phyloP scores from a whole-genome alignment of 2,329 filamentous ascomycete species.

The Fusarium liriodendri region DNA sequence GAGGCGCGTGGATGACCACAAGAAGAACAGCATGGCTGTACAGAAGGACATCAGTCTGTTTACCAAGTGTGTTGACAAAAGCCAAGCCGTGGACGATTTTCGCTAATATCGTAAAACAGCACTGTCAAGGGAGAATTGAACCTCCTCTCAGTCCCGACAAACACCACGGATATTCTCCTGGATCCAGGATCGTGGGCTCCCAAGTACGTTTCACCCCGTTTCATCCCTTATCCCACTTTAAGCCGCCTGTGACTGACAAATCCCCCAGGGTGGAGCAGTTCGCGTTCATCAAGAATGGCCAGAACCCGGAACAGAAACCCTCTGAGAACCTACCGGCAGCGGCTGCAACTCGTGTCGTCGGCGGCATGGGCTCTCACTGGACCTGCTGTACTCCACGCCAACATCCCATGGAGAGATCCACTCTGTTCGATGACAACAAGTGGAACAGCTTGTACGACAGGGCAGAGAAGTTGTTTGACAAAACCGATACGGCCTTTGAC shows the following conservation, averaged over 20 bases:
- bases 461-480: not conserved
- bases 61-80: not conserved
- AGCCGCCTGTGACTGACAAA: not conserved
- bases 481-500: not conserved
- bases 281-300: not conserved
- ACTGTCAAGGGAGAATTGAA: conserved; percentile 11
- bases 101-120: not conserved
- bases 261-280: not conserved
- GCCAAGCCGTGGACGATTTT: not conserved
- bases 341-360: conserved; percentile 1
- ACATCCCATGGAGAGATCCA: not conserved
- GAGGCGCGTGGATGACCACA: not conserved
- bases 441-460: not conserved
- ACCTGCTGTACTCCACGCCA: conserved; percentile 6
- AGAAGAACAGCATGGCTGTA: conserved; percentile 14
- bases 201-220: no score
- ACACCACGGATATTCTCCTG: not conserved
- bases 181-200: not conserved
- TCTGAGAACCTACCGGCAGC: not conserved
- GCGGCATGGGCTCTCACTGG: conserved; percentile 13
- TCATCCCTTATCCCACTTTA: not conserved
- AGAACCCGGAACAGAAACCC: not conserved
- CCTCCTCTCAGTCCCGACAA: not conserved
- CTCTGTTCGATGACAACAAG: not conserved
- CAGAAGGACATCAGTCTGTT: conserved; percentile 15